These are phyloP conservation scores for Aspergillus wentii DNA, from an alignment of 495 filamentous ascomycete genomes.

Conservation along the genomic window DNA sequence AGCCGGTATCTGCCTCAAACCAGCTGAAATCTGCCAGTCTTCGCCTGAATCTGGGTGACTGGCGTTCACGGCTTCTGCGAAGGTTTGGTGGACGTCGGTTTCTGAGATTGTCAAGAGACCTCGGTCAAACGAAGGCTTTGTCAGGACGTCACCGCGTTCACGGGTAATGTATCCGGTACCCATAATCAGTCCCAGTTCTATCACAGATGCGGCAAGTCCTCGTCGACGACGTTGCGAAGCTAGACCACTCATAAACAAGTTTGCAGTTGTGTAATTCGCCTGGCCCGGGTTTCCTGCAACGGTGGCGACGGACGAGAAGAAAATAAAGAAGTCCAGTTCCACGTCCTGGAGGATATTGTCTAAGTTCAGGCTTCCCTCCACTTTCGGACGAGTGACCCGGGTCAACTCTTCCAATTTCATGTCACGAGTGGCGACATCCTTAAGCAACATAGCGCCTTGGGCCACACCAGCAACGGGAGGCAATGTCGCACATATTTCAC, in stretches of 20 bases:
- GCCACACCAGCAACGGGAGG: slow-evolving; percentile 10
- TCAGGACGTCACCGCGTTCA: not conserved
- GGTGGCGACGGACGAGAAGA: slow-evolving; percentile 50
- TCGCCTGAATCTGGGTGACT: not conserved
- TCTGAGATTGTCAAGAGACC: not conserved
- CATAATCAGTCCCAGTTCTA: not conserved
- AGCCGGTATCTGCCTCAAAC: not conserved
- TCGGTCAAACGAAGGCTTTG: not conserved
- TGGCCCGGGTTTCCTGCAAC: slow-evolving; percentile 52
- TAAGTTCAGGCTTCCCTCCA: slow-evolving; percentile 4
- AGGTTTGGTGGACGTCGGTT: not conserved
- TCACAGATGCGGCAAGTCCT: not conserved
- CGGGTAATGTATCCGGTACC: not conserved
- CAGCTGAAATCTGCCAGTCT: not conserved
- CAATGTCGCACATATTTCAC: not conserved
- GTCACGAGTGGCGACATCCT: slow-evolving; percentile 7
- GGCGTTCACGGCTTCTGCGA: not conserved
- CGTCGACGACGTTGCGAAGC: not conserved
- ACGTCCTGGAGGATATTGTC: not conserved
- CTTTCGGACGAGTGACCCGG: slow-evolving; percentile 9
- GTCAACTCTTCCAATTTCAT: slow-evolving; percentile 2
- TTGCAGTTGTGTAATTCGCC: slow-evolving; percentile 53
- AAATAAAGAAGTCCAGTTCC: slow-evolving; percentile 55
- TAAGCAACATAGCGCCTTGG: slow-evolving; percentile 16
- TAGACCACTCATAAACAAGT: not conserved